Evolutionary conservation across 2,329 filamentous ascomycete genomes (phyloP).

Genomic region (Penicillium paneum): DNA sequence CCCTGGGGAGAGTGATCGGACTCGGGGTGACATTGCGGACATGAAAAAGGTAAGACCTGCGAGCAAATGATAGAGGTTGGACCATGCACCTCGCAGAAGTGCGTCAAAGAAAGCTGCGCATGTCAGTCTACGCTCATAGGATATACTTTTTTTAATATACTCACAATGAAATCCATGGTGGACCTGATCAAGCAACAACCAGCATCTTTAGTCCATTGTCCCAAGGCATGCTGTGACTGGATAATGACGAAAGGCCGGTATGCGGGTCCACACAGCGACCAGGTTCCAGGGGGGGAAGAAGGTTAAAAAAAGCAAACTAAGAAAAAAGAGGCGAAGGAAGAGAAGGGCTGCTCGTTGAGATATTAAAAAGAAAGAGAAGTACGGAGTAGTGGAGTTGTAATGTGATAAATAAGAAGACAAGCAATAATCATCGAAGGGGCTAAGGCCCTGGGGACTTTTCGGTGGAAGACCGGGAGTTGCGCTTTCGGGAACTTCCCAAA

Average conservation of each 20-base stretch:
- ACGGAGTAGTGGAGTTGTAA: background rate
- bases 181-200: slow-evolving; percentile 8
- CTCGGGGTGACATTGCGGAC: slow-evolving; percentile 50
- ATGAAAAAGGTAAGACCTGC: slow-evolving; percentile 55
- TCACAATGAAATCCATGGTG: slow-evolving; percentile 47
- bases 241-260: slow-evolving; percentile 23
- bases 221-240: slow-evolving; percentile 28
- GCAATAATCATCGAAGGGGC: slow-evolving; percentile 11
- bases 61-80: slow-evolving; percentile 62
- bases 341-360: slow-evolving; percentile 6
- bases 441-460: slow-evolving; percentile 10
- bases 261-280: slow-evolving; percentile 19
- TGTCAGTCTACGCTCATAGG: slow-evolving; percentile 1
- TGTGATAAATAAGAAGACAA: slow-evolving; percentile 6
- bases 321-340: background rate
- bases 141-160: slow-evolving; percentile 16
- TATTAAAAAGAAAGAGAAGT: background rate
- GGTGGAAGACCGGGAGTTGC: slow-evolving; percentile 16
- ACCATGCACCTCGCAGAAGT: slow-evolving; percentile 62
- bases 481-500: background rate
- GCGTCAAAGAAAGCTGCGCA: slow-evolving; percentile 56
- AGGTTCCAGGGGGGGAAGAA: slow-evolving; percentile 18
- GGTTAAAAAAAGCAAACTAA: background rate
- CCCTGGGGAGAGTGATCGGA: slow-evolving; percentile 39
- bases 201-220: slow-evolving; percentile 32